A percentile compares a stretch with the other conserved stretches of the same genome.
phyloP scores from a whole-genome alignment of 768 basidiomycete genomes.

The Pleurotus ostreatus region DNA sequence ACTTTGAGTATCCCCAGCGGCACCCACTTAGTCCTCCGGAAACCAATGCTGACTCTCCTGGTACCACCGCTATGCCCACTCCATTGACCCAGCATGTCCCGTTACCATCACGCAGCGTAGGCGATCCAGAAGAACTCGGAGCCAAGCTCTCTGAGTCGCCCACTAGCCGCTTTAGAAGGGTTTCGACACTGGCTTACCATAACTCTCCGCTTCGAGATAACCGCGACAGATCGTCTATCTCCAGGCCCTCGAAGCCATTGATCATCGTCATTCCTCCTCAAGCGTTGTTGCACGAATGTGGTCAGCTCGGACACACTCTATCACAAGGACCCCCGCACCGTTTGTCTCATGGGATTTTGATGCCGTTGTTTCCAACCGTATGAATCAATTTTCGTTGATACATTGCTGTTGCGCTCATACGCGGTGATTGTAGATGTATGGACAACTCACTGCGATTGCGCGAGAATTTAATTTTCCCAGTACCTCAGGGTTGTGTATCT shows the following conservation, averaged over 20 bases:
- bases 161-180: conserved; percentile 34
- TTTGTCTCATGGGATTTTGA: conserved; percentile 62
- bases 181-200: conserved; percentile 54
- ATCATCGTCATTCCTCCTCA: conserved; percentile 66
- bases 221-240: conserved; percentile 33
- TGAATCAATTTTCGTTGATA: conserved; percentile 5
- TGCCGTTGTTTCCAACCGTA: conserved; percentile 76
- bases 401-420: conserved; percentile 2
- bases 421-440: conserved; percentile 52
- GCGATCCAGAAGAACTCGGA: conserved; percentile 10
- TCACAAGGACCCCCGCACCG: conserved; percentile 57
- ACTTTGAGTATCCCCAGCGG: conserved; percentile 36
- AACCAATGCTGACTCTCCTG: conserved; percentile 22
- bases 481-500: conserved; percentile 73
- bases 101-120: not conserved
- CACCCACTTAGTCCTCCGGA: conserved; percentile 38
- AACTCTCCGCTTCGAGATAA: conserved; percentile 40
- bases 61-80: conserved; percentile 11
- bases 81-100: not conserved
- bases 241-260: conserved; percentile 45
- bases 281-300: conserved; percentile 54
- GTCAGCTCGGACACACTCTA: conserved; percentile 53
- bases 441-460: conserved; percentile 74
- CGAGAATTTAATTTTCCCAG: conserved; percentile 81
- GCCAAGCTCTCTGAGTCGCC: conserved; percentile 24